Conservation (phyloP, 1,284 basidiomycete genomes). For the Cystobasidium slooffiae region DNA sequence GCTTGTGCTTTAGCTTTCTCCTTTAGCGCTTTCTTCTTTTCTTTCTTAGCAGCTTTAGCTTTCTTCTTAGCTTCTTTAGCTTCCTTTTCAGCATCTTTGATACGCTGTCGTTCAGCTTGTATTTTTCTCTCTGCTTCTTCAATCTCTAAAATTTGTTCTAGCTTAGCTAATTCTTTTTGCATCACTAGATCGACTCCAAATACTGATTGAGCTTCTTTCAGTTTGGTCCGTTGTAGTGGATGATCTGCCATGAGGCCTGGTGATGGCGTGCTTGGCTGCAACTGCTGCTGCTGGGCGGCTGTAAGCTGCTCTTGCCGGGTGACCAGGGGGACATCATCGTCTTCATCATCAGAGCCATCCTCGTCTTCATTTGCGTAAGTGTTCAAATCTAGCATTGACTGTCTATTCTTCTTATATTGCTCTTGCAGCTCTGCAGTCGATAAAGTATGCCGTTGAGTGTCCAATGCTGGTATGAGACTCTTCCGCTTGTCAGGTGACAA, state of each 20-base stretch:
- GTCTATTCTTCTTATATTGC: slow-evolving; percentile 25
- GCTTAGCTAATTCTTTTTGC: slow-evolving; percentile 32
- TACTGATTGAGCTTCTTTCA: slow-evolving; percentile 23
- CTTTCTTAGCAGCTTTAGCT: slow-evolving; percentile 34
- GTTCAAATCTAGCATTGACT: slow-evolving; percentile 13
- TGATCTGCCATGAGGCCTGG: neutral
- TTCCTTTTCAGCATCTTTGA: slow-evolving; percentile 26
- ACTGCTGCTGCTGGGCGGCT: neutral
- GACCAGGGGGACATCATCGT: slow-evolving; percentile 38
- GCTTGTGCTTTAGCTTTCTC: slow-evolving; percentile 5
- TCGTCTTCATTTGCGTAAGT: neutral
- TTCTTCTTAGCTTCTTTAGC: slow-evolving; percentile 37
- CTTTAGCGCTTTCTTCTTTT: slow-evolving; percentile 20
- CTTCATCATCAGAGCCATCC: slow-evolving; percentile 15
- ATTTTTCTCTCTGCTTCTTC: slow-evolving; percentile 39
- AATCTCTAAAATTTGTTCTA: slow-evolving; percentile 34
- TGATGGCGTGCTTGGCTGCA: neutral
- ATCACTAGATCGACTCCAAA: slow-evolving; percentile 41
- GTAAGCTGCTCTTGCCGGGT: slow-evolving; percentile 26
- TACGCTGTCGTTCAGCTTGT: slow-evolving; percentile 22
- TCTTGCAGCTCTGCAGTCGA: slow-evolving; percentile 36
- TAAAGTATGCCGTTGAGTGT: slow-evolving; percentile 14
- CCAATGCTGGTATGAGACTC: neutral
- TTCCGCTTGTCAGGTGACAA: slow-evolving; percentile 3
- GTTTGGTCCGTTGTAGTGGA: neutral